Evolutionary conservation across 1,139 yeast genomes (phyloP), one percentile per base, ranked within the genome.

Genomic region (Candida mesenterica): DNA sequence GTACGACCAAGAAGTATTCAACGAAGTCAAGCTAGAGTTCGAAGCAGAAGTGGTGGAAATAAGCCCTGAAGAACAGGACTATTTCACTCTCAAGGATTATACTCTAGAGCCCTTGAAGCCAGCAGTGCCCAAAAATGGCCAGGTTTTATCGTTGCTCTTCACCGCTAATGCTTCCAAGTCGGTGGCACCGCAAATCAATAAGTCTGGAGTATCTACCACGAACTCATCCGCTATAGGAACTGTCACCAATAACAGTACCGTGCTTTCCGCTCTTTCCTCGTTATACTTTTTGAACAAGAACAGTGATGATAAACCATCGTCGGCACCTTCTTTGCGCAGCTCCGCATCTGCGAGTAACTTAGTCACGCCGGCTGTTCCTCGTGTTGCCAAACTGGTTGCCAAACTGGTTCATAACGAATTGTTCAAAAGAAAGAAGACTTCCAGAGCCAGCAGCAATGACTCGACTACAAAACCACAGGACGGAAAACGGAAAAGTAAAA

Each of bases 1-100:
- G n/a, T 68, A 86, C 49, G 97, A 90, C 51, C 57, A 63, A 4
- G 65, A 61, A 15, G 60, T 75, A 1, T 82, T 82, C 53, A 58
- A 56, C 40, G 57, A 67, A 1, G 50, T 54, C 4, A 42, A 42
- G 5, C 33, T 37, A n/a, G 32, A 41, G 14, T 6, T 14, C 9
- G 15, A 12, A 12, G 15, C 8, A 5, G 15, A 13, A 14, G 9
- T 6, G 9, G 22, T 19, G 8, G 9, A 19, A 19, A 9, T 19
- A 6, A 19, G 9, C 6, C 6, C 22, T 19, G 22, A 37, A 12
- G 23, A 33, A 17, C 22, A 30, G n/a, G 47, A 36, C 20, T 45
- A 45, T 33, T 45, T 44, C 22, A 33, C 36, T 14, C 43, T 32
- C 13, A 41, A 38, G 5, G 39, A 31, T 8, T 37, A 44, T 23